These are phyloP conservation scores for Fusarium globosum DNA, from an alignment of 2,329 filamentous ascomycete genomes.

Conservation along the genomic window DNA sequence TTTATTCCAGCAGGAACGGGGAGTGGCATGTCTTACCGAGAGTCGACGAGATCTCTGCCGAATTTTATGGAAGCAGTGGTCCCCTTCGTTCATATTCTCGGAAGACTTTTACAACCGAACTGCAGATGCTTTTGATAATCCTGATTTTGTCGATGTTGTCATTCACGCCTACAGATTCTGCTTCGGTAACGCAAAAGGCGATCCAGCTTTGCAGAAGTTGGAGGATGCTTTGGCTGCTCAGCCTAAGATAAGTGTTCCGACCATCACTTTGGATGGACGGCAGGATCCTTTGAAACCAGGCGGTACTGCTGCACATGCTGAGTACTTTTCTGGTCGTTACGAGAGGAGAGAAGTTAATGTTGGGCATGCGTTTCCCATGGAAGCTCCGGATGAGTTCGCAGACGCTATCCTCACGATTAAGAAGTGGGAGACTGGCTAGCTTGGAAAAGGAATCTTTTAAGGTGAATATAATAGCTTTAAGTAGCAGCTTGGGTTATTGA, in stretches of 20 bases:
- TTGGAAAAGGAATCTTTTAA: too few relatives aligned
- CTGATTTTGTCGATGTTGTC: slow-evolving; percentile 12
- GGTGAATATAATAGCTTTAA: too few relatives aligned
- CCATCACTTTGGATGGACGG: background rate
- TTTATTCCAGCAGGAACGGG: slow-evolving; percentile 14
- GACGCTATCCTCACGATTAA: background rate
- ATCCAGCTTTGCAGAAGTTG: background rate
- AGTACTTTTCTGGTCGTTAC: background rate
- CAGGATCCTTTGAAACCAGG: slow-evolving; percentile 7
- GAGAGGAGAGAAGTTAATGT: slow-evolving; percentile 7
- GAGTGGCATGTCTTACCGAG: background rate
- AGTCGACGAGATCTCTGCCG: slow-evolving; percentile 1
- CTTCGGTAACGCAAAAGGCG: background rate
- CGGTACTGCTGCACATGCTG: background rate
- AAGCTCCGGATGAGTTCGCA: slow-evolving; percentile 1
- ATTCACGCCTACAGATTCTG: slow-evolving; percentile 22
- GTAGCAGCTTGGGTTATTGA: too few relatives aligned
- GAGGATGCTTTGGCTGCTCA: background rate
- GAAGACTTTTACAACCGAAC: background rate
- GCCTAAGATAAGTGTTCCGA: background rate
- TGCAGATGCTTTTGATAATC: slow-evolving; percentile 4
- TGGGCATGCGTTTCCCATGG: slow-evolving; percentile 15
- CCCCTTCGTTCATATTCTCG: background rate
- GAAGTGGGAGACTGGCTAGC: background rate
- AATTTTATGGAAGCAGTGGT: slow-evolving; percentile 19